Conservation (phyloP, 495 filamentous ascomycete species). For the Penicillium argentinense region DNA sequence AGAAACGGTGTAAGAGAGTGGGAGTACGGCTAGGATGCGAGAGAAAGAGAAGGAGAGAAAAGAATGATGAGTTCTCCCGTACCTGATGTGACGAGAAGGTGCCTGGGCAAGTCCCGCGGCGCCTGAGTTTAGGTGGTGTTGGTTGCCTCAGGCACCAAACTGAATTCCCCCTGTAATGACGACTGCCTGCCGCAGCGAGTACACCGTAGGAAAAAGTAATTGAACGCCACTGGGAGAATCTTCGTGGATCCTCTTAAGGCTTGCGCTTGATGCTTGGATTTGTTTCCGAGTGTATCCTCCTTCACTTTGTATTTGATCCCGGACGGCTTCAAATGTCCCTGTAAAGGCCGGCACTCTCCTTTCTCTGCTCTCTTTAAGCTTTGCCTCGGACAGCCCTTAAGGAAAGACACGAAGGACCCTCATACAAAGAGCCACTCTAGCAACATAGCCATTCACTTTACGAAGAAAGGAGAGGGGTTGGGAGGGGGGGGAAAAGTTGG, state of each 20-base stretch:
- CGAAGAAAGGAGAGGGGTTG: constrained; percentile 30
- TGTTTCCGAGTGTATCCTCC: background rate
- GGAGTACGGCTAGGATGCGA: background rate
- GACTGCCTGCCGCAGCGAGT: no score
- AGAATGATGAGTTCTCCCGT: background rate
- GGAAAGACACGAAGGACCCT: constrained; percentile 33
- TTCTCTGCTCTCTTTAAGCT: constrained; percentile 30
- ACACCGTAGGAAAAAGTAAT: constrained; percentile 13
- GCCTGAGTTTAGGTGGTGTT: background rate
- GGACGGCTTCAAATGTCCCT: constrained; percentile 13
- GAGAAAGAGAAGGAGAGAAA: background rate
- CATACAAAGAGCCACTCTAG: constrained; percentile 42
- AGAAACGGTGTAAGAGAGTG: background rate
- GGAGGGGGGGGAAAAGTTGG: constrained; percentile 22
- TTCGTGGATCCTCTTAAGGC: background rate
- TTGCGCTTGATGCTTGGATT: background rate
- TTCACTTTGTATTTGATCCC: constrained; percentile 15
- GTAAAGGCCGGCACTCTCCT: constrained; percentile 14
- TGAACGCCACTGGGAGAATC: background rate
- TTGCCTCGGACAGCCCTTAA: constrained; percentile 22
- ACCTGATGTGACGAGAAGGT: background rate
- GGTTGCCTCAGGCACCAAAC: constrained; percentile 19
- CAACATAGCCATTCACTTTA: constrained; percentile 50
- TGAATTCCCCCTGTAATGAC: no score
- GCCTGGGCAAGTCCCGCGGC: constrained; percentile 1